Conservation (phyloP, 2,329 filamentous ascomycete species). For the Corynespora cassiicola region DNA sequence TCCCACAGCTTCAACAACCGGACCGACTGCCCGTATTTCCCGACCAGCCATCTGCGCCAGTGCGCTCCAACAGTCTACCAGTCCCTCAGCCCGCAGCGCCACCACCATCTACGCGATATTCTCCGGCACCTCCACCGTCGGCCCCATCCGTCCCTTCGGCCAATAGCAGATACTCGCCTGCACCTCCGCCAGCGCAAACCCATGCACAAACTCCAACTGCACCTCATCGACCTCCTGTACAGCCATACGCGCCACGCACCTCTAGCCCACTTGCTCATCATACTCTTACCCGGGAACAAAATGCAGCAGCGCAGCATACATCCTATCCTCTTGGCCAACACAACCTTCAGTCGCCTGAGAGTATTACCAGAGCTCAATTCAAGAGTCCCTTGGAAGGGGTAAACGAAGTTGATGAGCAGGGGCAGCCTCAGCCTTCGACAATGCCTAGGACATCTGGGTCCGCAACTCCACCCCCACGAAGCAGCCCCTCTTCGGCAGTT, state of each 20-base stretch:
- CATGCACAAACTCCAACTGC: constrained; percentile 37
- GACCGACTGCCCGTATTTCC: constrained; percentile 48
- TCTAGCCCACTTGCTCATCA: constrained; percentile 69
- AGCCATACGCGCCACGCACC: constrained; percentile 67
- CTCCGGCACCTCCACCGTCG: constrained; percentile 39
- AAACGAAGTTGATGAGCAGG: constrained; percentile 40
- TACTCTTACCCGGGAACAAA: constrained; percentile 27
- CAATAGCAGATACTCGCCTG: constrained; percentile 49
- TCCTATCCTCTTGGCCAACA: constrained; percentile 28
- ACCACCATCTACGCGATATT: constrained; percentile 36
- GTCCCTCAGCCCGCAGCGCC: constrained; percentile 35
- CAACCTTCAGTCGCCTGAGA: constrained; percentile 34
- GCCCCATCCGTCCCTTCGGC: constrained; percentile 41
- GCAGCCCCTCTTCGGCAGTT: constrained; percentile 38
- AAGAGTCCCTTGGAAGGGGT: constrained; percentile 40
- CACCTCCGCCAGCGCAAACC: constrained; percentile 44
- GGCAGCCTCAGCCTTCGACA: constrained; percentile 16
- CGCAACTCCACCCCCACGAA: constrained; percentile 41
- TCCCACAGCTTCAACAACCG: constrained; percentile 47
- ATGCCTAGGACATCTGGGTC: constrained; percentile 32
- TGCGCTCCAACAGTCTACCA: constrained; percentile 38
- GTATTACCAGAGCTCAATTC: constrained; percentile 29
- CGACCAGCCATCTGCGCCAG: constrained; percentile 36
- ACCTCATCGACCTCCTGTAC: constrained; percentile 45
- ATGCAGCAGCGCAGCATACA: constrained; percentile 4